Evolutionary conservation across 192 early-diverging fungal genomes (phyloP).

Genomic region (Chytriomyces sp.): DNA sequence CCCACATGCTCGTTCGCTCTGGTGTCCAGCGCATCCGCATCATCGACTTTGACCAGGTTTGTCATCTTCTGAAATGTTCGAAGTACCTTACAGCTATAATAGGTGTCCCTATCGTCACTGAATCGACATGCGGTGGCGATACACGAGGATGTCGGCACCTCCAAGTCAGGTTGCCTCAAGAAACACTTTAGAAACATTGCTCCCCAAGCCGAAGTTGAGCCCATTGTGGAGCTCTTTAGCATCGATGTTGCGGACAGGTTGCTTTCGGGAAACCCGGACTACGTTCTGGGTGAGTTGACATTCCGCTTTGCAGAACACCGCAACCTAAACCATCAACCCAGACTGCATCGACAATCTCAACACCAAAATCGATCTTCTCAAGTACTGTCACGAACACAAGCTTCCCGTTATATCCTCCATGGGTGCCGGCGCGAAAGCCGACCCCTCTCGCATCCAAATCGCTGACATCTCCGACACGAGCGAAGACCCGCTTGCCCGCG

Average conservation of each 20-base stretch:
- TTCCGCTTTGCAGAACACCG: background rate
- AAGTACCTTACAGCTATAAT: background rate
- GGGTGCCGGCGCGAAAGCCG: conserved; percentile 96
- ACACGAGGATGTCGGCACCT: conserved; percentile 83
- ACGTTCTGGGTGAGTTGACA: conserved; percentile 42
- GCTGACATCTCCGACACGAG: conserved; percentile 92
- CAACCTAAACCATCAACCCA: conserved; percentile 11
- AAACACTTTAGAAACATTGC: conserved; percentile 74
- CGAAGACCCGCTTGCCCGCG: conserved; percentile 91
- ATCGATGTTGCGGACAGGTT: conserved; percentile 68
- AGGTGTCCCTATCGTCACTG: conserved; percentile 85
- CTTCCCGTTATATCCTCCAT: conserved; percentile 89
- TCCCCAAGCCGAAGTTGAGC: conserved; percentile 80
- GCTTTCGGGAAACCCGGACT: conserved; percentile 64
- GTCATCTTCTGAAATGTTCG: background rate
- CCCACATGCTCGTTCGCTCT: conserved; percentile 86
- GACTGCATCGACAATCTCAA: conserved; percentile 97
- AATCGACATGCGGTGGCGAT: conserved; percentile 95
- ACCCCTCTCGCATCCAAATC: conserved; percentile 95
- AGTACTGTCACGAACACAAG: conserved; percentile 77
- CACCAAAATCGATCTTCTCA: conserved; percentile 87
- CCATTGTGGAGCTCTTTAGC: conserved; percentile 75
- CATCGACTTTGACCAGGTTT: conserved; percentile 92
- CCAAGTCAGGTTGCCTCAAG: conserved; percentile 78
- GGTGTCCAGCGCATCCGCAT: conserved; percentile 77